Evolutionary conservation across 371 early-diverging fungal genomes (phyloP), one percentile per base, ranked within the genome.

Genomic region (Quaeritorhiza haematococci): DNA sequence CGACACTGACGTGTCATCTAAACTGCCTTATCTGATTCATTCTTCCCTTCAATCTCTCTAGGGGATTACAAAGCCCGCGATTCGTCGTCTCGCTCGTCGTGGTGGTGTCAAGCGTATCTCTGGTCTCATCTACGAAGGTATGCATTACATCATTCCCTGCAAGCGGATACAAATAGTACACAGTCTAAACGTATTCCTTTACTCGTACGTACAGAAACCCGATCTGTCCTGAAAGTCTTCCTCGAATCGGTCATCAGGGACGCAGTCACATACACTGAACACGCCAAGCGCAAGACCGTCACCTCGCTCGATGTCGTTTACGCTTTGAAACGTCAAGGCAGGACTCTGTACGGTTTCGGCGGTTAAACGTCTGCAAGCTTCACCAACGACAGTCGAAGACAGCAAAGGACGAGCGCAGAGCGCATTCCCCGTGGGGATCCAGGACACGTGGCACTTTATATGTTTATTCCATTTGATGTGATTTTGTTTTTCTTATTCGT

Each of bases 271-370:
- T 99, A 98, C 84, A 96, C 95, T 68, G 96, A 98, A 76, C 99
- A 99, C 86, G 98, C 96, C 75, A 99, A 98, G 87, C 90, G 99
- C 83, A 99, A 99, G 94, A 99, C 99, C 61, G 98, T 98, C 69
- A 91, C 89, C 48, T 84, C 90, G 53, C 75, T 88, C 49, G 93
- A 93, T 72, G 94, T 95, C 53, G 90, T 98, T 59, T 97, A 96
- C 67, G 93, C 97, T 35, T 83, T 98, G 63, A 98, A 96, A 85
- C 86, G 96, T 70, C 91, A 95, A 80, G 99, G 98, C 60, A 87
- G 94, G 59, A 96, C 94, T 62, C 87, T 94, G 47, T 92, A 87
- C 63, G 86, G 87, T 56, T 85, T 66, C 61, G 67, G 47, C 24
- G 47, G 47, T 21, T 47, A 47, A 47, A 38, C n/a, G 38, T n/a